Base-by-base conservation (phyloP, 2,329 filamentous ascomycete species). In the Gnomoniopsis smithogilvyi region DNA sequence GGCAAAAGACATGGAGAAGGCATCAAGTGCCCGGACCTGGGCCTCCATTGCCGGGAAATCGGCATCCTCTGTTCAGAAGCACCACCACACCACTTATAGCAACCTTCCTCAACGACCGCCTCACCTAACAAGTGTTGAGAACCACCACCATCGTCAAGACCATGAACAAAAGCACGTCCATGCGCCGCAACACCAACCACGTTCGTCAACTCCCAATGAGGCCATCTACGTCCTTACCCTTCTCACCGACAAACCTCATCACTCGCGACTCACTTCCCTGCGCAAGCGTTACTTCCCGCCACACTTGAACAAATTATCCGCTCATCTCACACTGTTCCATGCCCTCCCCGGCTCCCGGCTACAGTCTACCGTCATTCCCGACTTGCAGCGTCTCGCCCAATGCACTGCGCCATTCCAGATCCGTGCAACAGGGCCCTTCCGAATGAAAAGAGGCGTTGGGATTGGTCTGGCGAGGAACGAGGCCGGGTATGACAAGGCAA, bases 251-350 rank as follows among this genome's bases (percentile, higher is more conserved):
- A 36, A 38, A 1, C 43, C 59, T 38, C 59, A 58, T 12, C 52
- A 57, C 21, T 45, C 45, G 11, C 51, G 55, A 12, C 38, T 61
- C 21, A 61, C 47, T 3, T 21, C 59, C 22, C 59, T 61, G 6
- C 55, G 51, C 15, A 46, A 26, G 17, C 22, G 17, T n/a, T 53
- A 61, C 51, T 61, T 59, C 38, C 59, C 51, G 0, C 38, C n/a
- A 2, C 59, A 49, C 38, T 33, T 48, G 22, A 58, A 59, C 51
- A 53, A 51, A 34, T 33, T 46, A n/a, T 48, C 50, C 3, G 55
- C 59, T 2, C 59, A 61, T 47, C 56, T 61, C 19, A 61, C 51
- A 11, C 41, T 61, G 38, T 61, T 59, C 56, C 59, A 61, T 48
- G 59, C 56, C 22, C 51, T 59, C 3, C 59, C 59, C 3, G 56